Evolutionary conservation across 2,329 filamentous ascomycete species (phyloP), one percentile per base, ranked within the genome.

Genomic region (Colletotrichum chrysophilum): DNA sequence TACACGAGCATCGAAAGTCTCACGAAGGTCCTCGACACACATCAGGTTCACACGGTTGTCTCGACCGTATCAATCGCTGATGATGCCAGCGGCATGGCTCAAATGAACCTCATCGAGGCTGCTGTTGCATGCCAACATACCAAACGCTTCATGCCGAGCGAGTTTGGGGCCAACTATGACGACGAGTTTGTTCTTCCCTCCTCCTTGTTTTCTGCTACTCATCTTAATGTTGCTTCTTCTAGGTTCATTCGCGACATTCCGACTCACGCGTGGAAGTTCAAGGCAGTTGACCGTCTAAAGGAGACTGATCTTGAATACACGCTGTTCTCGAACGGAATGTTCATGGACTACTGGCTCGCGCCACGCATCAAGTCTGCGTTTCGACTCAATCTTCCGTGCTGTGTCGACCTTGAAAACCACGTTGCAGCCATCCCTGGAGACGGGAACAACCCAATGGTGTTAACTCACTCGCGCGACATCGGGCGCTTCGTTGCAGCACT

Each of bases 381-480:
- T 8, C 24, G 24, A 10, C 13, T 30, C 3, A 61, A 61, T 10
- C 28, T 34, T 0, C 28, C 58, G 0, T 61, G 24, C 24, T 34
- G 58, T 28, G 5, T 61, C 28, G 58, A 61, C 58, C 28, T 61
- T n/a, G 58, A 10, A 0, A 32, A 61, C 7, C 18, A 61, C 10
- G 7, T 61, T 18, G 58, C 28, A 18, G 24, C 58, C 28, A 61
- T 61, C 9, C 58, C 58, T 1, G 58, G 28, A 0, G 58, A 34
- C 28, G 58, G 58, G 4, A 61, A 18, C 1, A 2, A 18, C 10
- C 16, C 28, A 0, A 12, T 61, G 0, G 58, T 61, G 3, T n/a
- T 32, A 10, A 61, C 58, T n/a, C 58, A 61, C 58, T 61, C 58
- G 6, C 28, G 58, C 58, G 58, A 61, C 1, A n/a, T 61, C 28